phyloP scores from a whole-genome alignment of 352 stramenopile genomes.

The Globisporangium spinosum region DNA sequence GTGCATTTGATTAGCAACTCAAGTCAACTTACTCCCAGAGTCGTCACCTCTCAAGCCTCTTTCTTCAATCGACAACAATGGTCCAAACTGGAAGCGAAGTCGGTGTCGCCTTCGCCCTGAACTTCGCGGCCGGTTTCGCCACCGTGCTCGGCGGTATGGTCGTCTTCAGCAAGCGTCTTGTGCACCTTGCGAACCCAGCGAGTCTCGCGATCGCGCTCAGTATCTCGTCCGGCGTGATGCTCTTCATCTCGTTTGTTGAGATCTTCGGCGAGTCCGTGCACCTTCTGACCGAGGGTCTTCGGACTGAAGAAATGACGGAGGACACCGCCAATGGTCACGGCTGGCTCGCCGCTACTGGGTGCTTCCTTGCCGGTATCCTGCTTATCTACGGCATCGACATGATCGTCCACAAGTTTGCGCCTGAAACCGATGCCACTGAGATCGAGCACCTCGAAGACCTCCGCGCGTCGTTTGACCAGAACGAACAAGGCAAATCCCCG shows the following conservation, averaged over 20 bases:
- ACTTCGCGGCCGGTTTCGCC: slow-evolving; percentile 45
- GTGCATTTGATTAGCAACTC: neutral
- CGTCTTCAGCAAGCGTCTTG: slow-evolving; percentile 64
- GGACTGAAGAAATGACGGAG: slow-evolving; percentile 25
- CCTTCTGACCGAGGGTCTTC: slow-evolving; percentile 35
- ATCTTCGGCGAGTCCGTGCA: slow-evolving; percentile 51
- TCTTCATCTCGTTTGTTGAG: slow-evolving; percentile 76
- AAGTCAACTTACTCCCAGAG: neutral
- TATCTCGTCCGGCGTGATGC: slow-evolving; percentile 64
- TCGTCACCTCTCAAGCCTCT: neutral
- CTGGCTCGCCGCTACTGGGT: slow-evolving; percentile 78
- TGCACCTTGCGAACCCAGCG: slow-evolving; percentile 48
- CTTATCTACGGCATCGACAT: slow-evolving; percentile 51
- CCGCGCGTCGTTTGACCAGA: slow-evolving; percentile 31
- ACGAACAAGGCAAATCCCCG: slow-evolving; percentile 20
- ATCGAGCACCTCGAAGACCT: slow-evolving; percentile 26
- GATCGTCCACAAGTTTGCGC: slow-evolving; percentile 40
- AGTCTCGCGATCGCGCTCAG: slow-evolving; percentile 59
- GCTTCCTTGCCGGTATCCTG: slow-evolving; percentile 83
- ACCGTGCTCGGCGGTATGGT: slow-evolving; percentile 61
- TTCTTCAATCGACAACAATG: slow-evolving; percentile 15
- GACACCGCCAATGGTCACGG: slow-evolving; percentile 31
- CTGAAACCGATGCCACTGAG: slow-evolving; percentile 28
- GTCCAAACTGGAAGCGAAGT: slow-evolving; percentile 34
- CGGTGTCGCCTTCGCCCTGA: slow-evolving; percentile 49